Evolutionary conservation across 2,329 filamentous ascomycete genomes (phyloP).

Genomic region (Colletotrichum nymphaeae): DNA sequence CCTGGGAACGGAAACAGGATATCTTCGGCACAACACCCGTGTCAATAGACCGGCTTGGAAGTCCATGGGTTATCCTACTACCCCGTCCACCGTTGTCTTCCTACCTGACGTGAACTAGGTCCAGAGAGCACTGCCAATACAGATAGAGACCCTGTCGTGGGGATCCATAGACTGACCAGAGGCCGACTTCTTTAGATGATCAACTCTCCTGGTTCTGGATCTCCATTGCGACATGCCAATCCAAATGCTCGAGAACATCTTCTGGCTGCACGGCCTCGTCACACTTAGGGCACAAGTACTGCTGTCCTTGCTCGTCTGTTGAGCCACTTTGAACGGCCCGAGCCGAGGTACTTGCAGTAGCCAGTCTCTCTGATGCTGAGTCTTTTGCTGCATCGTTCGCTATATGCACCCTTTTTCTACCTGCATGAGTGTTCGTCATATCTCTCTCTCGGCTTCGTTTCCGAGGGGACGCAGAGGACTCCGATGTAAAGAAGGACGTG

Average conservation of each 20-base stretch:
- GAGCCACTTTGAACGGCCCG: background rate
- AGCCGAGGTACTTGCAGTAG: background rate
- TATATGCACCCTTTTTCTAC: background rate
- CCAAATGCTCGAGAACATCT: background rate
- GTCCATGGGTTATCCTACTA: background rate
- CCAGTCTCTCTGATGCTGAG: background rate
- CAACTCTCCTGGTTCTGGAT: background rate
- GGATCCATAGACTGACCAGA: no score
- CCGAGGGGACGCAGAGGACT: background rate
- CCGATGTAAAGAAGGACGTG: background rate
- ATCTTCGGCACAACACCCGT: background rate
- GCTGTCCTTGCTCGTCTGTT: background rate
- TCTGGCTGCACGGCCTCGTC: background rate
- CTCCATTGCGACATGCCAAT: background rate
- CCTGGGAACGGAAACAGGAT: no score
- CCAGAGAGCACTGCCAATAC: no score
- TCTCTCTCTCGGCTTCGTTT: background rate
- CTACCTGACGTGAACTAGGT: no score
- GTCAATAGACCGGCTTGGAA: accelerated
- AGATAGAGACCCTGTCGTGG: no score
- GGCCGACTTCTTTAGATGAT: background rate
- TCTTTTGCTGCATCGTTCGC: no score
- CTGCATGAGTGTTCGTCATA: background rate
- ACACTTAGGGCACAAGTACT: background rate
- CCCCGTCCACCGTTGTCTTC: no score